A percentile compares a stretch with the other conserved stretches of the same genome.
phyloP scores from a whole-genome alignment of 2,329 filamentous ascomycete genomes.

The Alternaria hordeiaustralica region DNA sequence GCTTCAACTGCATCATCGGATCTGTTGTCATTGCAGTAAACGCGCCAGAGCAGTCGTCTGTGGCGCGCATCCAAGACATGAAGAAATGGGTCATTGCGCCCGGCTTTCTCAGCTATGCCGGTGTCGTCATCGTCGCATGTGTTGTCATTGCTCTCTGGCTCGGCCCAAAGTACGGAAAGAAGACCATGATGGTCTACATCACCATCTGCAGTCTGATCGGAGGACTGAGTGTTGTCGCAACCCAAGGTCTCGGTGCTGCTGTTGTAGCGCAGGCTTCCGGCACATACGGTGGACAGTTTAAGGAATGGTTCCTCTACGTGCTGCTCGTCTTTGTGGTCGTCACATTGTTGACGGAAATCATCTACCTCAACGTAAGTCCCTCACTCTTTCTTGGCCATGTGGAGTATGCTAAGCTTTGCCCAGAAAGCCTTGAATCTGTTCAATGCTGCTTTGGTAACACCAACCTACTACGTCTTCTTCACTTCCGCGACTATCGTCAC shows the following conservation, averaged over 20 bases:
- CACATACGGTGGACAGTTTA: constrained; percentile 76
- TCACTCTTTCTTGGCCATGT: background rate
- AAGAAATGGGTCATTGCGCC: constrained; percentile 84
- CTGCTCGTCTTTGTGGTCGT: constrained; percentile 86
- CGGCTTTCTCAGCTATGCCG: constrained; percentile 84
- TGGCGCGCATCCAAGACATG: constrained; percentile 90
- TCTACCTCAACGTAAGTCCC: constrained; percentile 86
- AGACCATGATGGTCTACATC: constrained; percentile 97
- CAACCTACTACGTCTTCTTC: constrained; percentile 98
- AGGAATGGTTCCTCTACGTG: constrained; percentile 96
- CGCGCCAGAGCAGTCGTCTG: constrained; percentile 83
- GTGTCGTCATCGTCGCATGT: constrained; percentile 78
- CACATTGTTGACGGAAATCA: constrained; percentile 92
- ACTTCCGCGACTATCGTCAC: constrained; percentile 95
- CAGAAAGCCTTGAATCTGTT: constrained; percentile 98
- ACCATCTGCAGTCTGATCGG: constrained; percentile 95
- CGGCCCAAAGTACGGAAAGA: constrained; percentile 89
- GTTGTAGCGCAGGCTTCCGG: constrained; percentile 87
- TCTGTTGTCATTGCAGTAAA: constrained; percentile 95
- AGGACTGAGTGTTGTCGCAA: constrained; percentile 91
- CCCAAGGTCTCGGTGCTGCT: constrained; percentile 88
- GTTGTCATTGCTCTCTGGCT: constrained; percentile 77
- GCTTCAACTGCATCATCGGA: constrained; percentile 92
- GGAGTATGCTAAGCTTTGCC: constrained; percentile 4
- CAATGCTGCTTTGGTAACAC: constrained; percentile 95